phyloP scores from a whole-genome alignment of 1,284 basidiomycete species.

The Microbotryum lychnidis-dioicae region DNA sequence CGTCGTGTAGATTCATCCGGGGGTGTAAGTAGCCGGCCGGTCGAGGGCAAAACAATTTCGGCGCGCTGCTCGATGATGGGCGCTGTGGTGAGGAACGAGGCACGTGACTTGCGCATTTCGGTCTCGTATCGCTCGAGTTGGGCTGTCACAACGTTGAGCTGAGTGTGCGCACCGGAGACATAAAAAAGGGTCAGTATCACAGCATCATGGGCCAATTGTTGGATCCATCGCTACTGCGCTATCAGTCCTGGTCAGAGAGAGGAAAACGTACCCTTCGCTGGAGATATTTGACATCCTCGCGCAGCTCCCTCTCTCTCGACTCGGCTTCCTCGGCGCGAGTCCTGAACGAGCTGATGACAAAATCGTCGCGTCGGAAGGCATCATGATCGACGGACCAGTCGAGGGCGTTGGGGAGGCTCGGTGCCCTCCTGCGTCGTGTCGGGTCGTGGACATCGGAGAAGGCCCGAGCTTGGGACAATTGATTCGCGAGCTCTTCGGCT shows the following conservation, averaged over 20 bases:
- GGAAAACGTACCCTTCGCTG: neutral
- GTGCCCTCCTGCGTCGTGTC: too few relatives aligned
- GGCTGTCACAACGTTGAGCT: conserved; percentile 20
- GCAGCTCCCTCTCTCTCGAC: too few relatives aligned
- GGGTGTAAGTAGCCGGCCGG: neutral
- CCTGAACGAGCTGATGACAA: too few relatives aligned
- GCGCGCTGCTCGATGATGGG: conserved; percentile 18
- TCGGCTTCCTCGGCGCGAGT: too few relatives aligned
- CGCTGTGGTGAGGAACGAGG: conserved; percentile 13
- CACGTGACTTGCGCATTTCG: conserved; percentile 22
- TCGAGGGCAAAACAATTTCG: conserved; percentile 4
- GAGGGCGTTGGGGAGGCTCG: too few relatives aligned
- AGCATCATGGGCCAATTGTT: neutral
- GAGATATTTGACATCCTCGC: conserved; percentile 3
- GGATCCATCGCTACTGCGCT: neutral
- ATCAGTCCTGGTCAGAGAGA: neutral
- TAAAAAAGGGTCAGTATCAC: neutral
- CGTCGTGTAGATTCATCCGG: neutral
- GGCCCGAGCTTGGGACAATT: too few relatives aligned
- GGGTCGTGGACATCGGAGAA: too few relatives aligned
- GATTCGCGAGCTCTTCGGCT: too few relatives aligned
- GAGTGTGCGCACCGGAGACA: neutral
- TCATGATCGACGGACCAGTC: too few relatives aligned
- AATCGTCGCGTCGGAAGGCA: too few relatives aligned
- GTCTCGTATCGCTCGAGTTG: conserved; percentile 7